Percentiles rank a stretch among this genome's conserved stretches.
Conservation (phyloP, 192 early-diverging fungal genomes). For the Entomortierella parvispora region DNA sequence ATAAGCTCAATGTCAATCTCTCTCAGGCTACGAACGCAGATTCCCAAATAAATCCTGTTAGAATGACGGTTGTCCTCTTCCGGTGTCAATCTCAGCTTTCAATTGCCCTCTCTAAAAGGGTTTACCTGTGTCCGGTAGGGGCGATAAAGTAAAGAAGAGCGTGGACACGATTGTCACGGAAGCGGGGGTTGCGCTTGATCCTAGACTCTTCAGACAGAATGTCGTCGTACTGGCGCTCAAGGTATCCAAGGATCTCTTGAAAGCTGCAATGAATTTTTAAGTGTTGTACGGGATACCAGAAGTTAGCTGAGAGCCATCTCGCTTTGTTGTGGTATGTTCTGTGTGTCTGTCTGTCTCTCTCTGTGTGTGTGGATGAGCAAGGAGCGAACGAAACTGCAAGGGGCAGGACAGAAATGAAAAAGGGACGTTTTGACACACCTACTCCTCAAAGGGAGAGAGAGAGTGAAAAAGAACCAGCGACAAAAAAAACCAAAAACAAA, state of each 20-base stretch:
- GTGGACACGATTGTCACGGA: constrained; percentile 94
- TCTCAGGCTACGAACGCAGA: constrained; percentile 66
- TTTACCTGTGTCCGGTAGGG: constrained; percentile 93
- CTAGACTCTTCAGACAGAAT: constrained; percentile 89
- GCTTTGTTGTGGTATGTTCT: no score
- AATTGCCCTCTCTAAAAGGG: not conserved
- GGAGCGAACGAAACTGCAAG: not conserved
- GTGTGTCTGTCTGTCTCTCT: no score
- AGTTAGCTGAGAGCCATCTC: no score
- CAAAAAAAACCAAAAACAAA: not conserved
- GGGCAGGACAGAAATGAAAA: not conserved
- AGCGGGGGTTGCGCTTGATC: constrained; percentile 87
- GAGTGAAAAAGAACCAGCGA: not conserved
- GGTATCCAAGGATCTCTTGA: constrained; percentile 90
- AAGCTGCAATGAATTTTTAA: no score
- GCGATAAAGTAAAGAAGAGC: constrained; percentile 97
- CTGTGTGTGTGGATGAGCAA: no score
- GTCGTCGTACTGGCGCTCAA: constrained; percentile 94
- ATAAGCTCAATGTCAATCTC: constrained; percentile 97
- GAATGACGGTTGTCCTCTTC: no score
- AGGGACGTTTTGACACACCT: not conserved
- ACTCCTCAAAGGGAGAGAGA: not conserved
- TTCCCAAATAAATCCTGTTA: not conserved
- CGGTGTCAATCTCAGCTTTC: not conserved
- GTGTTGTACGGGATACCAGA: no score